Evolutionary conservation across 1,284 basidiomycete species (phyloP).

Genomic region (Microbotryum scabiosae): DNA sequence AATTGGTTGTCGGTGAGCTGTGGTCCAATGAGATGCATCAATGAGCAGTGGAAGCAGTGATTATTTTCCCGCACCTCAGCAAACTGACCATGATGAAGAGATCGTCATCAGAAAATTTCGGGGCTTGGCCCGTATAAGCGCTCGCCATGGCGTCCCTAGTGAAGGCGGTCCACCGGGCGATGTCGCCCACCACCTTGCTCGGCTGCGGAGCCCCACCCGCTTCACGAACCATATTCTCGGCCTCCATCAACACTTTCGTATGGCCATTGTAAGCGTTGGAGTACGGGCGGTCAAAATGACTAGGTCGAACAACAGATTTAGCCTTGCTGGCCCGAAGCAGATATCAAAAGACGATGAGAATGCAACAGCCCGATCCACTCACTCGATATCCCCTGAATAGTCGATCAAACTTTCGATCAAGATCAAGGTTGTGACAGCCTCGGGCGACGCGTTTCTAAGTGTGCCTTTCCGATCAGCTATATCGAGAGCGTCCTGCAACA

Average conservation of each 20-base stretch:
- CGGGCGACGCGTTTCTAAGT: background rate
- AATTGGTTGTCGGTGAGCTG: background rate
- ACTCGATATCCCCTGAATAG: background rate
- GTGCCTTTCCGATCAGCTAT: slow-evolving; percentile 3
- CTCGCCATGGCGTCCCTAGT: slow-evolving; percentile 1
- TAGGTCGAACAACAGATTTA: too few species aligned
- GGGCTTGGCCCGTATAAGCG: background rate
- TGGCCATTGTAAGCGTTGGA: too few species aligned
- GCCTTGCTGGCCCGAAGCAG: too few species aligned
- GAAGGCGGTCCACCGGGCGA: too few species aligned
- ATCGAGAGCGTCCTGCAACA: background rate
- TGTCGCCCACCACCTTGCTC: too few species aligned
- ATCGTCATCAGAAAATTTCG: slow-evolving; percentile 6
- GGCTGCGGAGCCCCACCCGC: too few species aligned
- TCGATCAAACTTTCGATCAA: slow-evolving; percentile 1
- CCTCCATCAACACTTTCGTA: too few species aligned
- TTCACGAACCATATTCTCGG: too few species aligned
- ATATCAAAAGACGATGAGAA: too few species aligned
- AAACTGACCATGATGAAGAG: slow-evolving; percentile 1
- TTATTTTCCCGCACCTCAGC: slow-evolving; percentile 2
- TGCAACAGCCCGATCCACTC: too few species aligned
- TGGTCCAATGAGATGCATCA: background rate
- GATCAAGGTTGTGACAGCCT: slow-evolving; percentile 5
- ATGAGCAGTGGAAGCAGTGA: background rate
- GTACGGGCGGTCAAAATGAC: too few species aligned